A percentile compares a stretch with the other conserved stretches of the same genome.
Conservation (phyloP, 2,329 filamentous ascomycete species). For the Fusarium clavum region DNA sequence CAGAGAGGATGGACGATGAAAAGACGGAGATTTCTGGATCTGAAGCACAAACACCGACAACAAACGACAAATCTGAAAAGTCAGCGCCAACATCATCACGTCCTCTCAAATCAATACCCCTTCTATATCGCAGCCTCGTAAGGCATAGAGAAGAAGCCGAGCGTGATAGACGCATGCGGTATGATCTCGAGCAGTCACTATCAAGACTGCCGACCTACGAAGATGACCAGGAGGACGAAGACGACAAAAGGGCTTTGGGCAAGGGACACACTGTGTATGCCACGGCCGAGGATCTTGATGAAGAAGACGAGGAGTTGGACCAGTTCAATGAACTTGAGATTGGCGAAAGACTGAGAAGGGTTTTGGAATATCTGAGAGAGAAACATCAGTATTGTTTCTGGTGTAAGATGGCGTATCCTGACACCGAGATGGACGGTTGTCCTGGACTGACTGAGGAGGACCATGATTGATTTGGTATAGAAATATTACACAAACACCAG, state of each 20-base stretch:
- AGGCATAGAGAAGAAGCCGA: conserved; percentile 77
- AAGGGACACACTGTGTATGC: conserved; percentile 66
- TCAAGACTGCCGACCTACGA: conserved; percentile 75
- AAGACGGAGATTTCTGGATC: conserved; percentile 32
- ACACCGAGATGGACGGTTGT: conserved; percentile 84
- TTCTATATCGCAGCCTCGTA: conserved; percentile 83
- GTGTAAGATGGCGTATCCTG: conserved; percentile 88
- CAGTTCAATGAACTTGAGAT: conserved; percentile 78
- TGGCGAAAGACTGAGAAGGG: conserved; percentile 71
- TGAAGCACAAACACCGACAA: conserved; percentile 30
- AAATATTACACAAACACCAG: background rate
- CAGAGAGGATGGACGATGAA: conserved; percentile 79
- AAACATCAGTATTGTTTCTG: conserved; percentile 91
- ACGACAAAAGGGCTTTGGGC: conserved; percentile 77
- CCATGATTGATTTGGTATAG: conserved; percentile 59
- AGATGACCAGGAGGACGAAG: conserved; percentile 75
- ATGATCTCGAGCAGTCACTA: conserved; percentile 74
- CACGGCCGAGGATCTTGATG: conserved; percentile 76
- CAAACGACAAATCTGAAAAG: conserved; percentile 43
- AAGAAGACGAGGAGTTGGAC: conserved; percentile 83
- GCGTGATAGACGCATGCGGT: conserved; percentile 71
- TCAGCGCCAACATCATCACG: conserved; percentile 56
- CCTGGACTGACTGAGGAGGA: conserved; percentile 90
- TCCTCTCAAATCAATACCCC: conserved; percentile 74
- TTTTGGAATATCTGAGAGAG: conserved; percentile 77